Conservation (phyloP, 306 rosid genomes). For the Casuarina glauca region DNA sequence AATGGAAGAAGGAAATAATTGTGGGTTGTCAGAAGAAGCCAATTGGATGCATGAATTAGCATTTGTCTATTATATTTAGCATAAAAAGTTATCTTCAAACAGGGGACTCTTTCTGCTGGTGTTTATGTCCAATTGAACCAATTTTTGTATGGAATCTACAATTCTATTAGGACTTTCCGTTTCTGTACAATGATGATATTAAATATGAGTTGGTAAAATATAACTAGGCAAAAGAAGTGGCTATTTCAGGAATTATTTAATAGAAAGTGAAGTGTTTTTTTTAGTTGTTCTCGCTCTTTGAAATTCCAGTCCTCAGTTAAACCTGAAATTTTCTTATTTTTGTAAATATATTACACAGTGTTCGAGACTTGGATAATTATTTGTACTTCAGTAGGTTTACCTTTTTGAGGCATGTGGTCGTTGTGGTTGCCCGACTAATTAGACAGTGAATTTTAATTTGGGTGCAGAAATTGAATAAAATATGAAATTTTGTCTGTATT, state of each 20-base stretch:
- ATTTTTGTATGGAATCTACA: background rate
- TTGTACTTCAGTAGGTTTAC: background rate
- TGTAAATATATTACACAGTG: background rate
- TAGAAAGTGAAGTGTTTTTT: constrained; percentile 1
- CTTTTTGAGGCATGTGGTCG: constrained; percentile 3
- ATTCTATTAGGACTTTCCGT: background rate
- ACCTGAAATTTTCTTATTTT: background rate
- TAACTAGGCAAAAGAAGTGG: background rate
- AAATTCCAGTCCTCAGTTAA: background rate
- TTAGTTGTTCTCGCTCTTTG: background rate
- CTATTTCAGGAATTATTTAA: background rate
- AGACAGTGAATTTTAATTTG: constrained; percentile 7
- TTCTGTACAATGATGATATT: background rate
- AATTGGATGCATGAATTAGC: background rate
- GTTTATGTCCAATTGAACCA: background rate
- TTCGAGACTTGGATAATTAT: background rate
- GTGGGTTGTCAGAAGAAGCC: background rate
- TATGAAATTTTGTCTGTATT: constrained; percentile 5
- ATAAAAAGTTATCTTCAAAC: background rate
- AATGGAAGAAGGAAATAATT: background rate
- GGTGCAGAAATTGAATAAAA: background rate
- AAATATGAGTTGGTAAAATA: background rate
- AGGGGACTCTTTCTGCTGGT: background rate
- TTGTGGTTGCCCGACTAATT: constrained; percentile 8
- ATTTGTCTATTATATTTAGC: background rate